Conservation (phyloP, 176 grass and related monocot species). For the Elymus sibiricus region DNA sequence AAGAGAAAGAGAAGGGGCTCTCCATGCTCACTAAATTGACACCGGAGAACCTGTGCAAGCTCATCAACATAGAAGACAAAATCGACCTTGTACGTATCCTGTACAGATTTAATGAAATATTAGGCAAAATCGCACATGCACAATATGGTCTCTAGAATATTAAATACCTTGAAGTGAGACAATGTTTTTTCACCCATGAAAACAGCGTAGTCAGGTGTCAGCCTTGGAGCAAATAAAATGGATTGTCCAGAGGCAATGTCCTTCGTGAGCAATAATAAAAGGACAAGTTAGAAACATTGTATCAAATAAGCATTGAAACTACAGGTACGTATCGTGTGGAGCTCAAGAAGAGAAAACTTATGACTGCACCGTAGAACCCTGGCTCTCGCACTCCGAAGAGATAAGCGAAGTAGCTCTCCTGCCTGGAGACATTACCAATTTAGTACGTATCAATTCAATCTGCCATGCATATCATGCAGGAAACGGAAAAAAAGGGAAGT, state of each 20-base stretch:
- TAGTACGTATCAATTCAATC: not conserved
- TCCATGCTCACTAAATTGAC: slow-evolving; percentile 28
- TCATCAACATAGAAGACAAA: slow-evolving; percentile 81
- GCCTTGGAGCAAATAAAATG: slow-evolving; percentile 71
- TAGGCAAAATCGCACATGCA: not conserved
- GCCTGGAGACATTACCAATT: slow-evolving; percentile 40
- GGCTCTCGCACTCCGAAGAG: slow-evolving; percentile 83
- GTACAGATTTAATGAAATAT: not conserved
- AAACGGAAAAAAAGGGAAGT: not conserved
- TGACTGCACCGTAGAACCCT: slow-evolving; percentile 72
- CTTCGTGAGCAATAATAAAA: slow-evolving; percentile 36
- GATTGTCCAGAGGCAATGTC: slow-evolving; percentile 74
- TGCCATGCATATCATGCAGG: not conserved
- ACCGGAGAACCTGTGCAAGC: slow-evolving; percentile 46
- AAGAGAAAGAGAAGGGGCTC: slow-evolving; percentile 74
- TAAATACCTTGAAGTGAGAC: slow-evolving; percentile 54
- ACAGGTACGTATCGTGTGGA: too few relatives aligned
- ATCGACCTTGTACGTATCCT: slow-evolving; percentile 80
- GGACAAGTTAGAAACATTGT: not conserved
- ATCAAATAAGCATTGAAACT: not conserved
- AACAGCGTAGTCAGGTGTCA: slow-evolving; percentile 77
- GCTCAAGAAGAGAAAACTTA: slow-evolving; percentile 31
- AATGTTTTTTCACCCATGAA: slow-evolving; percentile 73
- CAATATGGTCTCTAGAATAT: not conserved
- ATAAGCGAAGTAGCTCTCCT: slow-evolving; percentile 96